Conservation (phyloP, 2,329 filamentous ascomycete genomes). For the Chrysoporthe cubensis region DNA sequence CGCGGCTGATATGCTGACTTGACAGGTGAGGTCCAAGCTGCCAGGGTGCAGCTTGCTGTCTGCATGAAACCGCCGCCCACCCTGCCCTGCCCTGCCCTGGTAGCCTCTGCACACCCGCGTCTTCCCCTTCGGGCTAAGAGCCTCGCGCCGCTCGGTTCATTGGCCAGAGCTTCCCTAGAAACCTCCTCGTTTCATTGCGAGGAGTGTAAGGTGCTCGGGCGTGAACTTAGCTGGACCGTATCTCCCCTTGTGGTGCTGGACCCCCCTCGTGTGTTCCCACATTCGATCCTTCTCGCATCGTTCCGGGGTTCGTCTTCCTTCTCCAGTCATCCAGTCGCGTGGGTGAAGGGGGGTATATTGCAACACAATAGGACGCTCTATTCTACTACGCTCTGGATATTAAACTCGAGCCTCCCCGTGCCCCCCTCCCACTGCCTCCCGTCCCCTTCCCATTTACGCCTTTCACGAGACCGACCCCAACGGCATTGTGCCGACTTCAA, state of each 20-base stretch:
- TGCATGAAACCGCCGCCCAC: slow-evolving; percentile 22
- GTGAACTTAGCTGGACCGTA: background rate
- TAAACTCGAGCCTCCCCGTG: slow-evolving; percentile 22
- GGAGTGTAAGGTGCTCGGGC: background rate
- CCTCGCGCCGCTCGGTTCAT: slow-evolving; percentile 16
- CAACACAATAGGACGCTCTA: slow-evolving; percentile 16
- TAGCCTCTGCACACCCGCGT: slow-evolving; percentile 19
- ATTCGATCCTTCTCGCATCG: slow-evolving; percentile 5
- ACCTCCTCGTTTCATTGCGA: slow-evolving; percentile 6
- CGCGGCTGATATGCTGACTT: background rate
- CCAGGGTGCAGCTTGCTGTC: slow-evolving; percentile 18
- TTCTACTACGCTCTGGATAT: slow-evolving; percentile 11
- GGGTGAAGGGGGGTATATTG: background rate
- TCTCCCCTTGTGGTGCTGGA: background rate
- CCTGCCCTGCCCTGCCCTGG: slow-evolving; percentile 20
- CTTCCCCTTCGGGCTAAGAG: slow-evolving; percentile 12
- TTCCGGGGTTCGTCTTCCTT: background rate
- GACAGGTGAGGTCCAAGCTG: background rate
- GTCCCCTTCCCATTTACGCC: slow-evolving; percentile 1
- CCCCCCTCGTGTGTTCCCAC: slow-evolving; percentile 9
- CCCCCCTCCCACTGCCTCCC: background rate
- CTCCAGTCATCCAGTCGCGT: background rate
- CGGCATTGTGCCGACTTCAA: slow-evolving; percentile 28
- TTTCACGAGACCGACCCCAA: slow-evolving; percentile 16
- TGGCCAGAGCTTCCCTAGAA: slow-evolving; percentile 17